A percentile compares a stretch with the other conserved stretches of the same genome.
Conservation (phyloP, 768 basidiomycete genomes). For the Epithele typhae region DNA sequence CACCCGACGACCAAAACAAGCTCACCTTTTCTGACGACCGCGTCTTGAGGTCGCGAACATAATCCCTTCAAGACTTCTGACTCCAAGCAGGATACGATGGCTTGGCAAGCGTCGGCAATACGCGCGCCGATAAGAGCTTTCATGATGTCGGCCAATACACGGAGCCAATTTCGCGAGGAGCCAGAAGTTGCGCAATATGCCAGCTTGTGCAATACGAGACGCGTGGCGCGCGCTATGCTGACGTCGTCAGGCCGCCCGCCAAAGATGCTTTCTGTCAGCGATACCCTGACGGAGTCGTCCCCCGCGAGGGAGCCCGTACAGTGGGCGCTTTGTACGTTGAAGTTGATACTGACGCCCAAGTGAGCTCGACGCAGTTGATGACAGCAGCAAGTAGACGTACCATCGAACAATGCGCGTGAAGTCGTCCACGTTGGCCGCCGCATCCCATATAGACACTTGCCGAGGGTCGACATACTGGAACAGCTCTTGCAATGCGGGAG, state of each 20-base stretch:
- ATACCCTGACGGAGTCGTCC: slow-evolving; percentile 42
- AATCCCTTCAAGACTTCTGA: slow-evolving; percentile 2
- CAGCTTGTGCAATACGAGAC: slow-evolving; percentile 34
- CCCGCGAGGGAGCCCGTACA: too few relatives aligned
- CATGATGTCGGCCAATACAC: slow-evolving; percentile 7
- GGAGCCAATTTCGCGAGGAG: background rate
- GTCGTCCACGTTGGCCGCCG: slow-evolving; percentile 24
- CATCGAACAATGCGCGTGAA: slow-evolving; percentile 20
- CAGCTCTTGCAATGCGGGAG: slow-evolving; percentile 39
- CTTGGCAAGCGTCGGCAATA: background rate
- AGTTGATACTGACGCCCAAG: background rate
- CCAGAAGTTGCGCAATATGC: slow-evolving; percentile 17
- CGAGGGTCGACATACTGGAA: slow-evolving; percentile 41
- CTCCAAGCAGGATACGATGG: slow-evolving; percentile 1
- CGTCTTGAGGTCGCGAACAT: background rate
- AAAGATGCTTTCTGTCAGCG: slow-evolving; percentile 35
- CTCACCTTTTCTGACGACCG: slow-evolving; percentile 1
- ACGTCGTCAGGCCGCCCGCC: slow-evolving; percentile 18
- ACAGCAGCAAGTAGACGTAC: slow-evolving; percentile 26
- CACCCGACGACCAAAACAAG: too few relatives aligned
- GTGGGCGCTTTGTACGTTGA: slow-evolving; percentile 35
- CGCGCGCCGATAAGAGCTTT: background rate
- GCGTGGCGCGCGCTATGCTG: slow-evolving; percentile 33
- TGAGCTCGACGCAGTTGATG: too few relatives aligned
- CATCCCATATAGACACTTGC: slow-evolving; percentile 39